Percentiles rank a stretch among this genome's conserved stretches.
Conservation (phyloP, 495 filamentous ascomycete genomes). For the Neurospora sp. region DNA sequence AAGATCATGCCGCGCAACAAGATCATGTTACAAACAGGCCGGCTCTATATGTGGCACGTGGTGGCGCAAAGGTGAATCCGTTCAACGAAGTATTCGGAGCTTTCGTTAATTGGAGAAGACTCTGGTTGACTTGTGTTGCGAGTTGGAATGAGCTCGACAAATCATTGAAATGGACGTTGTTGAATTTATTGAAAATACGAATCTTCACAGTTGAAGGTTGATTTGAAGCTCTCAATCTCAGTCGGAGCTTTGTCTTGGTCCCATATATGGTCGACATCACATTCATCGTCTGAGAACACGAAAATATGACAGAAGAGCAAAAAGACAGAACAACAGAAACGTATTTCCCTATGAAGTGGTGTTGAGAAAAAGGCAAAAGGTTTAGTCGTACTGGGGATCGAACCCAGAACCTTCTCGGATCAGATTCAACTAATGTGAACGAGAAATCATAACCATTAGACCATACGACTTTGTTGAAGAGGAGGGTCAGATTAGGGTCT, state of each 20-base stretch:
- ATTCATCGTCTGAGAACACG: no score
- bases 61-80: not conserved
- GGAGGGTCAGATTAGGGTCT: not conserved
- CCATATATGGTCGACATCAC: no score
- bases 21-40: not conserved
- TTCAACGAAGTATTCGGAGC: not conserved
- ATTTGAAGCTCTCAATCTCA: not conserved
- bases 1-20: not conserved
- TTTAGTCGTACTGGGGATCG: not conserved
- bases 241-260: not conserved
- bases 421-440: not conserved
- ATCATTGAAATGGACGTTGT: no score
- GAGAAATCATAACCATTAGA: conserved; percentile 1
- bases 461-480: not conserved
- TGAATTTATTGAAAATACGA: not conserved
- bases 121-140: not conserved
- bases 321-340: no score
- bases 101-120: not conserved
- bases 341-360: no score
- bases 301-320: no score
- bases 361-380: not conserved
- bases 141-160: no score
- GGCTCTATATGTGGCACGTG: no score
- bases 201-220: not conserved
- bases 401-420: not conserved